A percentile compares a stretch with the other conserved stretches of the same genome.
These are phyloP conservation scores for Entomortierella lignicola DNA, from an alignment of 192 early-diverging fungal species.

Conservation along the genomic window DNA sequence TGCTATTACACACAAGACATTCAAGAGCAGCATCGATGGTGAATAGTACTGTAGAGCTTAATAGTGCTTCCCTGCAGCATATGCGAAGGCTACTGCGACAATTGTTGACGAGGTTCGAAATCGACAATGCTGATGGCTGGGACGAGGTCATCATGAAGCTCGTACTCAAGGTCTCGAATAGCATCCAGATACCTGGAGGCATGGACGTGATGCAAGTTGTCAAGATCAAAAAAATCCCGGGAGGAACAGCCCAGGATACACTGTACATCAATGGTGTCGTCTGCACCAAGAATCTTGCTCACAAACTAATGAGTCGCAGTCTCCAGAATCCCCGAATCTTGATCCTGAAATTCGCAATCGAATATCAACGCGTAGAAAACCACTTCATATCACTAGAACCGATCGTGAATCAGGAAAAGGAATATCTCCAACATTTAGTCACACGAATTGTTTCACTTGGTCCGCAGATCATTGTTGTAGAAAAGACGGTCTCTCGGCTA, in stretches of 20 bases:
- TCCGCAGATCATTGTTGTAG: conserved; percentile 85
- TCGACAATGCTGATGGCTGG: conserved; percentile 68
- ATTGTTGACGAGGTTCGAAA: conserved; percentile 73
- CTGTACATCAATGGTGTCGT: conserved; percentile 92
- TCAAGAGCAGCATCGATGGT: conserved; percentile 45
- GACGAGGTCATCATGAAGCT: conserved; percentile 77
- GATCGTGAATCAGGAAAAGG: conserved; percentile 85
- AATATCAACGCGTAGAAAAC: conserved; percentile 78
- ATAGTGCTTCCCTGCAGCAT: conserved; percentile 73
- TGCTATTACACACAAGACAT: conserved; percentile 28
- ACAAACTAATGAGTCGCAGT: conserved; percentile 86
- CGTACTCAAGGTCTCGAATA: conserved; percentile 75
- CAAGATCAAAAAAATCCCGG: conserved; percentile 96
- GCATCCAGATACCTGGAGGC: conserved; percentile 73
- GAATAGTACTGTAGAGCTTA: conserved; percentile 63
- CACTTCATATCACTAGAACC: conserved; percentile 86
- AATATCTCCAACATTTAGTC: conserved; percentile 84
- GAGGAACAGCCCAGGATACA: conserved; percentile 80
- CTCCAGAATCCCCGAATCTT: conserved; percentile 83
- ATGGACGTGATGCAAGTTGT: conserved; percentile 89
- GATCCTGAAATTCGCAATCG: conserved; percentile 88
- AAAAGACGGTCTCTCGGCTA: conserved; percentile 84
- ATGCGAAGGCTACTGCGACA: conserved; percentile 77
- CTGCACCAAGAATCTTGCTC: conserved; percentile 92
- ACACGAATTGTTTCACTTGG: conserved; percentile 79